Base-by-base conservation (phyloP, 495 filamentous ascomycete species). In the Cercophora samala region DNA sequence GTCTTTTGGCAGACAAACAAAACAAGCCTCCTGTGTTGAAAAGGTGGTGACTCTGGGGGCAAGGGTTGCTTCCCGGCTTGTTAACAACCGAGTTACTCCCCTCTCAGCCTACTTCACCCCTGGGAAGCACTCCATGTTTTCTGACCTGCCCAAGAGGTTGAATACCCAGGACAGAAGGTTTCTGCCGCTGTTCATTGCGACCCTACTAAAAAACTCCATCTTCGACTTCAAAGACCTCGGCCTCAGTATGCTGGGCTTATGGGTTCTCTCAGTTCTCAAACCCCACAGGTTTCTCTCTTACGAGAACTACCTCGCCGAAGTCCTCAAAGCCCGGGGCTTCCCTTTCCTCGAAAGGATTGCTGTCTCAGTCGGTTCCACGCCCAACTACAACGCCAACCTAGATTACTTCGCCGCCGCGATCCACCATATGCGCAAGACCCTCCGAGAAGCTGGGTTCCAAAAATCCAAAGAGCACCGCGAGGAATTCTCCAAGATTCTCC, bases 281-380 rank as follows among this genome's bases (percentile, higher is more conserved):
- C 82, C 82, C 6, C 59, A 22, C 21, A 64, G 68, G 46, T 72
- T 73, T 32, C 59, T 82, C 11, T 70, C 70, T 13, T 82, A 77
- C 59, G 82, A 84, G 65, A 82, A 79, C 60, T 75, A 74, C 26
- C 72, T 84, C 1, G 80, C 76, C 29, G 69, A 76, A n/a, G 68
- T 73, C 2, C 69, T 83, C 24, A 74, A 78, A 58, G 68, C 66
- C 5, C 74, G 70, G 25, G 66, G 70, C 13, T 70, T 78, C 2
- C 71, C 73, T 0, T 81, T 79, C 67, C 24, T 83, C 15, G 64
- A 72, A 18, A 59, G 70, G 13, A 74, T 70, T 9, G 68, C 72
- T 4, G 74, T 82, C 25, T 25, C 70, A 0, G 67, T 64, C 5
- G 68, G 61, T 11, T 69, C 75, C 8, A 64, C 64, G 0, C 78